phyloP scores from a whole-genome alignment of 306 rosid genomes.

The Biancaea sappan region DNA sequence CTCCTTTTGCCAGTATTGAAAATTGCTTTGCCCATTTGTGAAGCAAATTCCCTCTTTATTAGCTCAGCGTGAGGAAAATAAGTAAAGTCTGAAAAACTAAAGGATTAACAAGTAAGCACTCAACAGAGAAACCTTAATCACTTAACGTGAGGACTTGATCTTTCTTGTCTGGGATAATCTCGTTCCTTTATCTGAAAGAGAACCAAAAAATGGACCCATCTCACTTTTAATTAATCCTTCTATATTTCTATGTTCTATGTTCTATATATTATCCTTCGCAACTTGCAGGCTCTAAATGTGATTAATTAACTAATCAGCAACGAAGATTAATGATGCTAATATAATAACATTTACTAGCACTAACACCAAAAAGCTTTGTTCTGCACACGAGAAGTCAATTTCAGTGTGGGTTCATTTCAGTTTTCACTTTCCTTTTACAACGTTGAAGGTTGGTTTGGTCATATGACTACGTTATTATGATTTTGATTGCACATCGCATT shows the following conservation, averaged over 20 bases:
- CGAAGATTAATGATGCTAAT: not conserved
- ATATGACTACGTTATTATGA: slow-evolving; percentile 34
- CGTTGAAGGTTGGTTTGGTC: slow-evolving; percentile 33
- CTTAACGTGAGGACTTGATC: not conserved
- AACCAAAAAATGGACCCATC: not conserved
- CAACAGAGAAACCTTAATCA: slow-evolving; percentile 9
- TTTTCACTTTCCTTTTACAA: slow-evolving; percentile 34
- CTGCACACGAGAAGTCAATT: slow-evolving; percentile 11
- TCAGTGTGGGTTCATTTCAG: slow-evolving; percentile 3
- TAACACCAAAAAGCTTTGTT: not conserved
- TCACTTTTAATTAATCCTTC: not conserved
- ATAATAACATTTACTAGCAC: not conserved
- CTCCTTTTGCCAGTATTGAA: slow-evolving; percentile 14
- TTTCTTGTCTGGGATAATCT: slow-evolving; percentile 18
- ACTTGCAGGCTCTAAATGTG: not conserved
- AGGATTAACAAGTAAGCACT: slow-evolving; percentile 4
- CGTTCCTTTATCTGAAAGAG: not conserved
- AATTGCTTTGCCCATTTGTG: not conserved
- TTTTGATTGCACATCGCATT: slow-evolving; percentile 36
- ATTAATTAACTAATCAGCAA: not conserved
- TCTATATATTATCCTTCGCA: not conserved
- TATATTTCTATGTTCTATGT: not conserved
- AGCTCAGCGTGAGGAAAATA: not conserved
- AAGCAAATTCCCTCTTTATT: not conserved
- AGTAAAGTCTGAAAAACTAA: not conserved